Conservation (phyloP, 1,284 basidiomycete species). For the Singerocomus rubriflavus region DNA sequence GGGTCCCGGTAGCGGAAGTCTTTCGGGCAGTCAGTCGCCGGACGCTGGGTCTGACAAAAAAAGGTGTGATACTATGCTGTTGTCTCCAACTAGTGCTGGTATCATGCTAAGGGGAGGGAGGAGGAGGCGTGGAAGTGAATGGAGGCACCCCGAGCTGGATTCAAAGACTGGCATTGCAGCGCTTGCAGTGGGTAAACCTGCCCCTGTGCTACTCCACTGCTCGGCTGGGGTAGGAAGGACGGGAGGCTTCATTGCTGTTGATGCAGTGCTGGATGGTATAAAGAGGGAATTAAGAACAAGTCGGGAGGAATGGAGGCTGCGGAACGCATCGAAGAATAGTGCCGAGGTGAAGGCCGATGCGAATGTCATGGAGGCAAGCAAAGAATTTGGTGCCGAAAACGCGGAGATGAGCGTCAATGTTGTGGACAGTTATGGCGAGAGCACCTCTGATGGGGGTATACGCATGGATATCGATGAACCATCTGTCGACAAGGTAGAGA, state of each 20-base stretch:
- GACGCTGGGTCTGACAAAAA: conserved; percentile 7
- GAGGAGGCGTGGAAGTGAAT: conserved; percentile 23
- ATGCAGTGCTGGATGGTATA: conserved; percentile 80
- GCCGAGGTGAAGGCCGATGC: not conserved
- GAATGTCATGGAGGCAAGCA: not conserved
- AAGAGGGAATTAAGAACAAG: conserved; percentile 55
- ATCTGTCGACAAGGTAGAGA: not conserved
- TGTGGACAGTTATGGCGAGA: conserved; percentile 1
- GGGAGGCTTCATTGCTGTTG: conserved; percentile 87
- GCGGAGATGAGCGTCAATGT: conserved; percentile 5
- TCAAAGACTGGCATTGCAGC: conserved; percentile 48
- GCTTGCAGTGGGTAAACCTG: conserved; percentile 42
- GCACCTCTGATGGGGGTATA: conserved; percentile 5
- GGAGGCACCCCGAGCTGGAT: conserved; percentile 41
- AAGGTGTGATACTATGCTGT: conserved; percentile 5
- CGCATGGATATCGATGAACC: conserved; percentile 30
- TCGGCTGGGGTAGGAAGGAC: conserved; percentile 92
- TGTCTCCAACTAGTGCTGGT: conserved; percentile 18
- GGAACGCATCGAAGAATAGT: not conserved
- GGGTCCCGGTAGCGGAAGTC: conserved; percentile 21
- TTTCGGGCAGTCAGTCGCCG: conserved; percentile 19
- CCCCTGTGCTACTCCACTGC: conserved; percentile 73
- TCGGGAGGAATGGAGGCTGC: conserved; percentile 13
- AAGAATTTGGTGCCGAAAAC: conserved; percentile 3
- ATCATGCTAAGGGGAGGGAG: conserved; percentile 6